Base-by-base conservation (phyloP, 164 flowering plant species). In the Litsea cubeba region DNA sequence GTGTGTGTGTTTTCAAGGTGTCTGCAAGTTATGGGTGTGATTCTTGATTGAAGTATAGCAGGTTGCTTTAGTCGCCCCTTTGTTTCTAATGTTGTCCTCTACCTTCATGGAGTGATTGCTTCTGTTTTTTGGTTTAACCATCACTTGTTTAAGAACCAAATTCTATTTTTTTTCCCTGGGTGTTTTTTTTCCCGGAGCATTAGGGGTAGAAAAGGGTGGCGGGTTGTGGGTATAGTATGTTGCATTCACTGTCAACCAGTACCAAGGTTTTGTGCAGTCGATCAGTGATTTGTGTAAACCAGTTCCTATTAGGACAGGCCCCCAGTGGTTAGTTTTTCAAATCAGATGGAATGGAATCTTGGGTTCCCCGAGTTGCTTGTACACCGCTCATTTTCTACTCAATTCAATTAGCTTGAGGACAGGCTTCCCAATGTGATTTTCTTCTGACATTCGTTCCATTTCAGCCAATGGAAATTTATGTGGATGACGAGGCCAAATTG, bases 401-500 rank as follows among this genome's bases (percentile, higher is more conserved):
- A 90, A 84, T 87, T 85, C 86, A 77, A 74, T 86, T 85, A 80
- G 82, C 89, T 84, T 90, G 87, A 81, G 79, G 88, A 81, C 67
- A 83, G 84, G 81, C 46, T 78, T 3, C 78, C 90, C 89, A 88
- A 89, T 83, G 68, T 84, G 82, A 79, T 90, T 5, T 89, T 87
- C 75, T 86, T 86, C 50, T 93, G 86, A 82, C 83, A 76, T 89
- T 88, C 91, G 76, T 89, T 87, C 87, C 58, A 81, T 92, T 92
- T 80, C 99, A 95, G 99, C 99, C 99, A 20, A 95, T 95, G 99
- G 99, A 95, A 85, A 95, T 95, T 72, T 95, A 95, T 86, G 99
- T 95, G 51, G 99, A 95, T 28, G 99, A 95, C 70, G 99, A 95
- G 77, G 98, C 99, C 67, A 95, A 95, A 85, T 81, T 95, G 87